Evolutionary conservation across 345 rosid genomes (phyloP), one percentile per base, ranked within the genome.

Genomic region (Populus nigra): DNA sequence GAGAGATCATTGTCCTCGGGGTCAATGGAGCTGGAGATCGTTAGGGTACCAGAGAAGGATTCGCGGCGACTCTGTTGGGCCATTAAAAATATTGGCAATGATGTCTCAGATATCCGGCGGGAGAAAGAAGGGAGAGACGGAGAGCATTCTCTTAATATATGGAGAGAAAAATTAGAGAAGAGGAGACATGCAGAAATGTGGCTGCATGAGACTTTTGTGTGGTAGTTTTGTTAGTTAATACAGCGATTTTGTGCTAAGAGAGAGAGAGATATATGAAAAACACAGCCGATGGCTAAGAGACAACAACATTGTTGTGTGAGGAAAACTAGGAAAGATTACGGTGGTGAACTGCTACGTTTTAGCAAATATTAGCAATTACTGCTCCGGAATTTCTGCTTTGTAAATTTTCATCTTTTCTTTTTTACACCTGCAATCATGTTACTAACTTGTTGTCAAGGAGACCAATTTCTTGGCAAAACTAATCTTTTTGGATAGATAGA

Each of bases 11-110:
- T 33, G 38, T 84, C 85, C 0, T 74, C 43, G 27, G 83, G 39
- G 75, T 68, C 57, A 15, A 65, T 20, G 76, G 82, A 62, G 77
- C 77, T 27, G 77, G 76, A 57, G 71, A 72, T 3, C 22, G 82
- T 71, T 53, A 84, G 68, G 67, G 88, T 81, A 53, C 85, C 87
- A 0, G 94, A 80, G 78, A 85, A 83, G 23, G 89, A 73, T 69
- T 92, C 92, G 13, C 90, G 86, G 81, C 80, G 88, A 75, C 84
- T 38, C 35, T 86, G 84, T 71, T 84, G 89, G 80, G 85, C 74
- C 93, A 90, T 88, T 23, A n/a, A 8, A n/a, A 22, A n/a, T 22
- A 55, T n/a, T 57, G 27, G 27, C 25, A 55, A 8, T 59, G 55
- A 73, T 79, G 69, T 31, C 68, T 86, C 74, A 84, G 83, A 75